phyloP scores from a whole-genome alignment of 805 yeast species.

The Metschnikowia baotianmanensis region DNA sequence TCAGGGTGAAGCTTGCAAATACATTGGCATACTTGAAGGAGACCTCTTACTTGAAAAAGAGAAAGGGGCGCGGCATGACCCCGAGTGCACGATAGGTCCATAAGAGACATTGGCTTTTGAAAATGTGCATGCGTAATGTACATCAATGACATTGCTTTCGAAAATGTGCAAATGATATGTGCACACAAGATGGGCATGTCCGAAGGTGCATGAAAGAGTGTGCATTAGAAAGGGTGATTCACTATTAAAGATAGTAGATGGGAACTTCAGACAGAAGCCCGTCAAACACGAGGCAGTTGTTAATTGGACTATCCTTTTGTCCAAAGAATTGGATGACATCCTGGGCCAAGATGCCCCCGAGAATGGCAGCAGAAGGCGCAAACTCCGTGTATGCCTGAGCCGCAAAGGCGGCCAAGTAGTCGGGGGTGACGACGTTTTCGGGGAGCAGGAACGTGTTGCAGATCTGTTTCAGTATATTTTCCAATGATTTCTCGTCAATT shows the following conservation, averaged over 20 bases:
- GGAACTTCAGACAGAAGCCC: constrained; percentile 74
- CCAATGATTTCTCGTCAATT: constrained; percentile 24
- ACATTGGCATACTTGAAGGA: constrained; percentile 36
- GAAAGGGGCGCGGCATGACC: constrained; percentile 41
- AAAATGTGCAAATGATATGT: too few species aligned
- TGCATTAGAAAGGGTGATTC: too few species aligned
- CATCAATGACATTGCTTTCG: too few species aligned
- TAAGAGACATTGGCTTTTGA: too few species aligned
- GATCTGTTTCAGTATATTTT: constrained; percentile 26
- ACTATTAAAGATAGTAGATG: constrained; percentile 42
- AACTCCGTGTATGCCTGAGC: constrained; percentile 61
- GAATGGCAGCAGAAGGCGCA: constrained; percentile 78
- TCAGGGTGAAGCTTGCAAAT: constrained; percentile 29
- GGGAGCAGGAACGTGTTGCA: constrained; percentile 42
- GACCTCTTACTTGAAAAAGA: constrained; percentile 40
- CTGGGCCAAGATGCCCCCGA: constrained; percentile 90
- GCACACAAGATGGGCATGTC: too few species aligned
- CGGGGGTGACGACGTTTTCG: constrained; percentile 40
- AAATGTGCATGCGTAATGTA: too few species aligned
- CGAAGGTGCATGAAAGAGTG: too few species aligned
- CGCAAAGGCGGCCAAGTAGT: constrained; percentile 39
- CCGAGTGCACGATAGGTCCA: constrained; percentile 20
- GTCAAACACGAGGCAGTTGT: constrained; percentile 77
- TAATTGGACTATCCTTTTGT: constrained; percentile 73
- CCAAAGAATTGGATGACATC: constrained; percentile 83